These are phyloP conservation scores for Chrysopogon serrulatus DNA, from an alignment of 176 grass and related monocot species.

Conservation along the genomic window DNA sequence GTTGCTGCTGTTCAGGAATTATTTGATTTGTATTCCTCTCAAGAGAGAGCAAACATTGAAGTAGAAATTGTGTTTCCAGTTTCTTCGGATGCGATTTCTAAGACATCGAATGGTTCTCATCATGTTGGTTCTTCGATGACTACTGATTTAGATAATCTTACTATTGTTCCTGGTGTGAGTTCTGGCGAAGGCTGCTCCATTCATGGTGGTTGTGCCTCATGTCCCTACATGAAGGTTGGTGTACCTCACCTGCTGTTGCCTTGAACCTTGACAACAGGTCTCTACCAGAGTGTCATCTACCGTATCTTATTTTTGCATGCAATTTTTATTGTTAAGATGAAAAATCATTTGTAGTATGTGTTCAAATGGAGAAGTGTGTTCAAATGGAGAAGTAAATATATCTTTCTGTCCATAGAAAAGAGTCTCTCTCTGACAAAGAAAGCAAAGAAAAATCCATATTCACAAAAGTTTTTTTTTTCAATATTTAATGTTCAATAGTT, in stretches of 20 bases:
- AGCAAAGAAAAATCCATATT: background rate
- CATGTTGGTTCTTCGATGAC: constrained; percentile 22
- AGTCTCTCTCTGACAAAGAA: background rate
- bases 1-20: constrained; percentile 65
- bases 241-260: background rate
- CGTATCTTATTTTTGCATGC: background rate
- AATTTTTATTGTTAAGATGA: background rate
- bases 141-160: constrained; percentile 47
- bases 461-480: background rate
- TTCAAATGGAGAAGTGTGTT: background rate
- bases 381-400: background rate
- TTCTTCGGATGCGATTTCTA: constrained; percentile 87
- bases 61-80: constrained; percentile 97
- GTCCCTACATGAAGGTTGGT: constrained; percentile 98
- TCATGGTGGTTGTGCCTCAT: constrained; percentile 91
- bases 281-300: background rate
- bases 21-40: constrained; percentile 36
- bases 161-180: constrained; percentile 77
- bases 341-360: background rate
- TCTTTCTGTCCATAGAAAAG: background rate
- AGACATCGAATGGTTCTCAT: constrained; percentile 41
- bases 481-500: background rate
- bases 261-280: background rate
- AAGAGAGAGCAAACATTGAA: constrained; percentile 60
- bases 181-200: constrained; percentile 95